Percentiles rank a stretch among this genome's conserved stretches.
phyloP scores from a whole-genome alignment of 257 asterid genomes.

The Nicotiana sylvestris region DNA sequence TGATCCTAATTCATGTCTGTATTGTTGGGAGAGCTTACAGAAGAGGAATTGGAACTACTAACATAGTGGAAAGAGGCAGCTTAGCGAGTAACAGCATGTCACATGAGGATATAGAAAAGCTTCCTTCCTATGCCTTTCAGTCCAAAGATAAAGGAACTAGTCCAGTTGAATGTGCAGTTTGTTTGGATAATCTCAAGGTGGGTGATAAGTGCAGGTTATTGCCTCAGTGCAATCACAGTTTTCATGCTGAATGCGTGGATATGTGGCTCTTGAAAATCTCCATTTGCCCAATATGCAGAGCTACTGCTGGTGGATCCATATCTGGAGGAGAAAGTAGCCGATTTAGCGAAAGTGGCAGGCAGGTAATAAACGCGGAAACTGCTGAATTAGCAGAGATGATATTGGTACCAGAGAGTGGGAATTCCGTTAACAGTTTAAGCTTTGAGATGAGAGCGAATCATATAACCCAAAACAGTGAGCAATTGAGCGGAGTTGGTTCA shows the following conservation, averaged over 20 bases:
- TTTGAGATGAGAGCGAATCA: not conserved
- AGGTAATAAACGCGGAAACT: not conserved
- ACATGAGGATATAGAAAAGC: conserved; percentile 64
- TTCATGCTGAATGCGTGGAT: conserved; percentile 61
- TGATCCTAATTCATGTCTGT: conserved; percentile 61
- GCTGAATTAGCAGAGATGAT: not conserved
- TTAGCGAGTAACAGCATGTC: conserved; percentile 68
- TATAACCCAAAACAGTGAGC: not conserved
- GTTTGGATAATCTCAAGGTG: conserved; percentile 42
- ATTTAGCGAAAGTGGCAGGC: conserved; percentile 17
- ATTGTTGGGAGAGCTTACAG: conserved; percentile 55
- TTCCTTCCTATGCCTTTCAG: conserved; percentile 60
- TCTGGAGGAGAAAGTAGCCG: conserved; percentile 22
- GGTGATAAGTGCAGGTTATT: conserved; percentile 64
- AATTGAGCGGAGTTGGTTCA: not conserved
- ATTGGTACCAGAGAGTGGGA: not conserved
- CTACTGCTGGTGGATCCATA: conserved; percentile 23
- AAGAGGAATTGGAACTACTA: conserved; percentile 15
- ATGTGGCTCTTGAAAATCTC: conserved; percentile 56
- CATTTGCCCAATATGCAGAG: conserved; percentile 62
- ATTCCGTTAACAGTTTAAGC: not conserved
- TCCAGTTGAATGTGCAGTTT: conserved; percentile 48
- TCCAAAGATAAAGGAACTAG: conserved; percentile 33
- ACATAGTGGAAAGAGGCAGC: conserved; percentile 40
- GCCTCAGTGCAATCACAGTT: conserved; percentile 49